phyloP scores from a whole-genome alignment of 345 rosid genomes.

The Streptanthus diversifolius region DNA sequence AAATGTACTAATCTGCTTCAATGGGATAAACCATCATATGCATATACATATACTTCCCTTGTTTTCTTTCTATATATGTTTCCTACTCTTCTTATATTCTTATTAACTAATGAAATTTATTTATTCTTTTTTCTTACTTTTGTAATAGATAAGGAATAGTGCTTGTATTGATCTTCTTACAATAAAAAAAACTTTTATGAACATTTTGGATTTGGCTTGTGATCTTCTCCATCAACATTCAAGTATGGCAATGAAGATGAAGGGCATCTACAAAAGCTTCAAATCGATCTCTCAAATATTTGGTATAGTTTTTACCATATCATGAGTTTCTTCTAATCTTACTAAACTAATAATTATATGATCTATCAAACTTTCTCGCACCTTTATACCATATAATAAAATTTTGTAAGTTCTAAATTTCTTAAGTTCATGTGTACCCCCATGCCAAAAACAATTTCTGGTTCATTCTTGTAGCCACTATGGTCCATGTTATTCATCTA shows the following conservation, averaged over 20 bases:
- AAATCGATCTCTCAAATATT: constrained; percentile 77
- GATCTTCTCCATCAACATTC: constrained; percentile 14
- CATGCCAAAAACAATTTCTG: background rate
- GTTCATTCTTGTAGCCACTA: background rate
- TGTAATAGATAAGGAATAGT: constrained; percentile 1
- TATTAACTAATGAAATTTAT: background rate
- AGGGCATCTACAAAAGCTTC: constrained; percentile 85
- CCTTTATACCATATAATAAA: background rate
- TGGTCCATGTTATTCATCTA: constrained; percentile 5
- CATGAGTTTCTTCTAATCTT: background rate
- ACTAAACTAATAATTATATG: background rate
- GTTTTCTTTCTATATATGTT: background rate
- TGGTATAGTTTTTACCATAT: constrained; percentile 41
- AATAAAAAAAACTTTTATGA: background rate
- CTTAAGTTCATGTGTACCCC: background rate
- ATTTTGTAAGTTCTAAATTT: background rate
- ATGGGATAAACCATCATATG: background rate
- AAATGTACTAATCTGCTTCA: background rate
- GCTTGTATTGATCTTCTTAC: background rate
- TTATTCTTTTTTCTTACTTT: background rate
- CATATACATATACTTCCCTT: background rate
- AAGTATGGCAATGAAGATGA: constrained; percentile 77
- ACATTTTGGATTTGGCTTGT: constrained; percentile 26
- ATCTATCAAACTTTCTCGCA: background rate
- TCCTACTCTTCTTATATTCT: background rate